phyloP scores from a whole-genome alignment of 805 yeast species.

The Lachancea kluyveri region DNA sequence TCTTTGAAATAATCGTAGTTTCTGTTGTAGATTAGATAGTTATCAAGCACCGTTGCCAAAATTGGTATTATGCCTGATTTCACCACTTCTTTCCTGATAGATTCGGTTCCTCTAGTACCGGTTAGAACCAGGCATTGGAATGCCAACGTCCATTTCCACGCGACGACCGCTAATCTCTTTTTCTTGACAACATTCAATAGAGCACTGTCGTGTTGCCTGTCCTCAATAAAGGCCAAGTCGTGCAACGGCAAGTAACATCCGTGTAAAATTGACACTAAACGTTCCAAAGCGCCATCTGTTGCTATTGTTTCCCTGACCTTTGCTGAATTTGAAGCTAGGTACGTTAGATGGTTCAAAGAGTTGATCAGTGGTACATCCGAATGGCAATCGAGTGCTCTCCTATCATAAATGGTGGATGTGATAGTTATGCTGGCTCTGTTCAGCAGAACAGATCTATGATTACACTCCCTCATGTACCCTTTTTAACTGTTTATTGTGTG shows the following conservation, averaged over 20 bases:
- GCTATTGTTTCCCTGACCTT: slow-evolving; percentile 88
- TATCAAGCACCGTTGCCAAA: slow-evolving; percentile 86
- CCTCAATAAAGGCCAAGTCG: slow-evolving; percentile 15
- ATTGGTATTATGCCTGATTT: slow-evolving; percentile 89
- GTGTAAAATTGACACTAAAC: slow-evolving; percentile 77
- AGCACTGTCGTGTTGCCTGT: slow-evolving; percentile 10
- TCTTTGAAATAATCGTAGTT: slow-evolving; percentile 29
- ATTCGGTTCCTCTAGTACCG: slow-evolving; percentile 90
- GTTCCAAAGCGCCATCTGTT: slow-evolving; percentile 85
- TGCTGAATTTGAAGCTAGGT: slow-evolving; percentile 76
- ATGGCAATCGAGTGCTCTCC: slow-evolving; percentile 88
- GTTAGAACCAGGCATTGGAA: slow-evolving; percentile 87
- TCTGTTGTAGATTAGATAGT: slow-evolving; percentile 47
- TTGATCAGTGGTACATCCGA: slow-evolving; percentile 85
- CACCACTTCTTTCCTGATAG: slow-evolving; percentile 77
- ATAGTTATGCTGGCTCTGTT: slow-evolving; percentile 92
- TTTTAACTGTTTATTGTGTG: no score
- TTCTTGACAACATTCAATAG: slow-evolving; percentile 27
- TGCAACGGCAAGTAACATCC: slow-evolving; percentile 50
- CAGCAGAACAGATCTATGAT: slow-evolving; percentile 67
- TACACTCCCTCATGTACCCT: slow-evolving; percentile 77
- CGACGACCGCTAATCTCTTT: slow-evolving; percentile 47
- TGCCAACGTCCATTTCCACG: slow-evolving; percentile 97
- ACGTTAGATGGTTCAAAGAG: slow-evolving; percentile 84
- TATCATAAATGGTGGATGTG: slow-evolving; percentile 81